phyloP scores from a whole-genome alignment of 495 filamentous ascomycete genomes.

The Podospora pseudoanserina region DNA sequence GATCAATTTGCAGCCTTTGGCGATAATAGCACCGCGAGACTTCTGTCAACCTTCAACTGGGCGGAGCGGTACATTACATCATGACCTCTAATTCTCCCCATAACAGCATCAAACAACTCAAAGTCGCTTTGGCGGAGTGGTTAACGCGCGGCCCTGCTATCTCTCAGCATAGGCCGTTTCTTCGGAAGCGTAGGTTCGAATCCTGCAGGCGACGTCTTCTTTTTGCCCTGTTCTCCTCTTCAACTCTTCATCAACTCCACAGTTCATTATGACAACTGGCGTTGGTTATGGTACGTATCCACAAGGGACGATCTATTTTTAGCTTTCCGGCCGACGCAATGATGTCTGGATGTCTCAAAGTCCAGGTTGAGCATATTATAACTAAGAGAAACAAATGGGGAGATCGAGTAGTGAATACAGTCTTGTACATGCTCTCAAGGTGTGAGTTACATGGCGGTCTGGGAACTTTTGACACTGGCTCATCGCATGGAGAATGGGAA shows the following conservation, averaged over 20 bases:
- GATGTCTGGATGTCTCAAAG: neutral
- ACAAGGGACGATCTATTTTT: neutral
- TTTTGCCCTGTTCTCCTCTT: neutral
- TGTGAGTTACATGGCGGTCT: no score
- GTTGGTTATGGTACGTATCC: neutral
- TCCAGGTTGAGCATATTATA: neutral
- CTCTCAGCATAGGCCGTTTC: conserved; percentile 28
- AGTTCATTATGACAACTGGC: neutral
- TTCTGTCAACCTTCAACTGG: no score
- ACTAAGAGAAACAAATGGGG: neutral
- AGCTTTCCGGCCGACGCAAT: neutral
- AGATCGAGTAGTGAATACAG: neutral
- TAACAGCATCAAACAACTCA: neutral
- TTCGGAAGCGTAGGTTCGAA: conserved; percentile 34
- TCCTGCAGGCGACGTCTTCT: conserved; percentile 29
- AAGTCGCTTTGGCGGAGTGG: conserved; percentile 31
- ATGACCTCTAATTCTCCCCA: neutral
- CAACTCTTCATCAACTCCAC: neutral
- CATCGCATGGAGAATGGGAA: neutral
- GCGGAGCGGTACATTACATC: neutral
- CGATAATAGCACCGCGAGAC: no score
- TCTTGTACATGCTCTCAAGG: no score
- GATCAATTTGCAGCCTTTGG: no score
- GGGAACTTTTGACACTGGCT: neutral
- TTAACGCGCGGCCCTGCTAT: conserved; percentile 35